A percentile compares a stretch with the other conserved stretches of the same genome.
phyloP scores from a whole-genome alignment of 2,329 filamentous ascomycete species.

The Beauveria sp. region DNA sequence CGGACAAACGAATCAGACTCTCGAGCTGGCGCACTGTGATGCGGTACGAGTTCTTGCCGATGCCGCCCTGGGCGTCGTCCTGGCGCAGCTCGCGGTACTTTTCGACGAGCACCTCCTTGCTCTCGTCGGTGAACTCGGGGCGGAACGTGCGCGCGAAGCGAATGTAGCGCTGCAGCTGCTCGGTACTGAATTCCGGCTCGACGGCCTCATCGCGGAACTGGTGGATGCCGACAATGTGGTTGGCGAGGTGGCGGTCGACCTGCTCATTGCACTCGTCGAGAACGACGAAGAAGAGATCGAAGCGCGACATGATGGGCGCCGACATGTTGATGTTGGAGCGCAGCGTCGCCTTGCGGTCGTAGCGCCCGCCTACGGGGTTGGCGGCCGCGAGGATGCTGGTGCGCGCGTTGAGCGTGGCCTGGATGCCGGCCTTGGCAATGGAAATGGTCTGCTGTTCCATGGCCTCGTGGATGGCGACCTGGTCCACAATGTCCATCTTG shows the following conservation, averaged over 20 bases:
- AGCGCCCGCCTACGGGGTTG: slow-evolving; percentile 92
- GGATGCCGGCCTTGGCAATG: slow-evolving; percentile 96
- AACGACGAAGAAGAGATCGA: slow-evolving; percentile 97
- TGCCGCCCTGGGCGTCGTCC: slow-evolving; percentile 88
- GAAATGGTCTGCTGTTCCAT: slow-evolving; percentile 99
- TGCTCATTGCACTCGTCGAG: slow-evolving; percentile 93
- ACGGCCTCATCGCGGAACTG: slow-evolving; percentile 88
- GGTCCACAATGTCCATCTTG: slow-evolving; percentile 97
- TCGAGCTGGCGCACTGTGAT: slow-evolving; percentile 96
- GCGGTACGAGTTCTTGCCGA: slow-evolving; percentile 90
- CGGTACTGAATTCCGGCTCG: slow-evolving; percentile 87
- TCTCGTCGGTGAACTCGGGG: slow-evolving; percentile 83
- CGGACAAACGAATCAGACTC: slow-evolving; percentile 87
- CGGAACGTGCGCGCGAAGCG: slow-evolving; percentile 93
- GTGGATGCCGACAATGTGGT: slow-evolving; percentile 92
- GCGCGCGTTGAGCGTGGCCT: slow-evolving; percentile 91
- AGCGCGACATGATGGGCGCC: slow-evolving; percentile 98
- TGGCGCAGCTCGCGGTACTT: slow-evolving; percentile 93
- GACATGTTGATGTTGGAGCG: slow-evolving; percentile 97
- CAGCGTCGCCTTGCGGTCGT: slow-evolving; percentile 92
- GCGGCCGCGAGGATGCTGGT: slow-evolving; percentile 94
- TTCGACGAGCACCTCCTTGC: slow-evolving; percentile 75
- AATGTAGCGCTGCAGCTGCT: slow-evolving; percentile 94
- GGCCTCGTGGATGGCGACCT: slow-evolving; percentile 98
- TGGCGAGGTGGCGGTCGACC: slow-evolving; percentile 81